phyloP scores from a whole-genome alignment of 2,329 filamentous ascomycete species.

The Tetracladium maxilliforme region DNA sequence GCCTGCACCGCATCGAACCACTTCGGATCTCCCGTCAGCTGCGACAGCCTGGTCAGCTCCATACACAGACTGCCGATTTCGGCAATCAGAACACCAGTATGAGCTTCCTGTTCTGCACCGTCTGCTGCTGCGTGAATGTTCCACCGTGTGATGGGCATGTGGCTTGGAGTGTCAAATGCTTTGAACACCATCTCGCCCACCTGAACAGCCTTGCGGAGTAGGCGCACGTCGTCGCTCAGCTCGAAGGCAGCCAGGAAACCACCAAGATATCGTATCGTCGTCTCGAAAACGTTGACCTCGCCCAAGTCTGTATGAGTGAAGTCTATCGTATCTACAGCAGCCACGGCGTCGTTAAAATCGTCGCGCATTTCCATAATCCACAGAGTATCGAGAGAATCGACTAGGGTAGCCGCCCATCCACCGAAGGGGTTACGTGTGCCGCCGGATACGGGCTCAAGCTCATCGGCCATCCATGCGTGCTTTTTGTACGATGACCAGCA shows the following conservation, averaged over 20 bases:
- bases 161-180: slow-evolving; percentile 53
- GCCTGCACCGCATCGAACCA: slow-evolving; percentile 44
- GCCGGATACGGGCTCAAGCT: slow-evolving; percentile 60
- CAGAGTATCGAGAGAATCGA: slow-evolving; percentile 70
- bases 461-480: slow-evolving; percentile 75
- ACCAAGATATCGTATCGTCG: slow-evolving; percentile 56
- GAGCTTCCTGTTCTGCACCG: slow-evolving; percentile 8
- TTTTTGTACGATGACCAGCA: slow-evolving; percentile 75
- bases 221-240: slow-evolving; percentile 31
- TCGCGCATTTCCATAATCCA: slow-evolving; percentile 74
- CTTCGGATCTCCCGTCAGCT: slow-evolving; percentile 40
- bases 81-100: slow-evolving; percentile 23
- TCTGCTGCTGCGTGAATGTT: slow-evolving; percentile 28
- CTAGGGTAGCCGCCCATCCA: slow-evolving; percentile 77
- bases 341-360: slow-evolving; percentile 67
- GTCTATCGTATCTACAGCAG: slow-evolving; percentile 57
- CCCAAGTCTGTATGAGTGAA: slow-evolving; percentile 48
- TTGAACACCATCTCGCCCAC: slow-evolving; percentile 49
- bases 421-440: slow-evolving; percentile 68
- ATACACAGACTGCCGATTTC: slow-evolving; percentile 44
- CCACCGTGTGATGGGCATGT: slow-evolving; percentile 47
- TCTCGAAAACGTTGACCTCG: slow-evolving; percentile 52
- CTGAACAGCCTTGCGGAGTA: slow-evolving; percentile 47
- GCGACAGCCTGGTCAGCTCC: slow-evolving; percentile 45
- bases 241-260: slow-evolving; percentile 50